Evolutionary conservation across 2,329 filamentous ascomycete species (phyloP), one percentile per base, ranked within the genome.

Genomic region (Aureobasidium subglaciale): DNA sequence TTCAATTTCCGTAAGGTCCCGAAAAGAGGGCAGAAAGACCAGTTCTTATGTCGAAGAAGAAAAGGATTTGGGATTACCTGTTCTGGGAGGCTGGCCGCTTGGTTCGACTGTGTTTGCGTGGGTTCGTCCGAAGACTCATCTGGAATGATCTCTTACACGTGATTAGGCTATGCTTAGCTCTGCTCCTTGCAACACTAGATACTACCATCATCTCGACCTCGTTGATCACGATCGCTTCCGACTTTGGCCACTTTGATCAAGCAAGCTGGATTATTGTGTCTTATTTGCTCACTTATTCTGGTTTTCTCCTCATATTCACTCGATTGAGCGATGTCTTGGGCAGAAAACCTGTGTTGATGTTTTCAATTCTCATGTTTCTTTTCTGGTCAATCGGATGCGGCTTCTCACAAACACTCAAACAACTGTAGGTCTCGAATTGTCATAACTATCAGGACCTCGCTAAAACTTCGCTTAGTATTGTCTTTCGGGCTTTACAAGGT

Each of bases 301-400:
- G 53, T 4, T 56, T 56, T 29, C 53, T 56, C 38, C 48, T 58
- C 18, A 56, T 58, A 16, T 56, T 58, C 24, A 43, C 56, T 9
- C 16, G 56, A 20, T 22, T 55, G 18, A 56, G 50, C 25, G 56
- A 58, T 34, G 42, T 58, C 2, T 35, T 55, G 30, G 56, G 56
- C 3, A 45, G 52, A 4, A 48, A 58, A 22, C 20, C 34, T 18
- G 38, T 43, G 18, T 18, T 56, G 18, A n/a, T 58, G 5, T 35
- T 46, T 1, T 46, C 52, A 11, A 38, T 56, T 2, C 11, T 24
- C 20, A 32, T 58, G 20, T 58, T 58, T 27, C 45, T 50, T 16
- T 18, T 50, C 11, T 46, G 35, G 35, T 58, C 56, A 5, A 54
- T 58, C 15, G 56, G 41, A 18, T 58, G 52, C 37, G 53, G 42